These are phyloP conservation scores for Myxozyma monticola DNA, from an alignment of 805 yeast genomes.

Conservation along the genomic window DNA sequence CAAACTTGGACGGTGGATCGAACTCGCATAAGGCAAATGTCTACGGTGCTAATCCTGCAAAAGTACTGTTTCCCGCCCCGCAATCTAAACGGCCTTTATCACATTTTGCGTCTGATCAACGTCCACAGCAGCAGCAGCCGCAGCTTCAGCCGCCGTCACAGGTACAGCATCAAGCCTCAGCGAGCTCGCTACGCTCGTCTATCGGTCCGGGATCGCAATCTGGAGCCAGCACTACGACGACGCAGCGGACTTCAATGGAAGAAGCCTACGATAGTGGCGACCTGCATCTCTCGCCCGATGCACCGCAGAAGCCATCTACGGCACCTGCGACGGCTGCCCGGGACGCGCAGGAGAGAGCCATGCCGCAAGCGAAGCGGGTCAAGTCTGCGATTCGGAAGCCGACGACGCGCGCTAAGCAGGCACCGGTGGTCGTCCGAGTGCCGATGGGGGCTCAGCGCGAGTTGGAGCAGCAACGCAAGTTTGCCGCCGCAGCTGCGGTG, in stretches of 20 bases:
- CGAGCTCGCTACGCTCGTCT: conserved; percentile 2
- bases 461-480: conserved; percentile 32
- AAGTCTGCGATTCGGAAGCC: conserved; percentile 25
- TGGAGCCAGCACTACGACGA: not conserved
- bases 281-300: conserved; percentile 16
- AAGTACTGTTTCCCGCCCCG: conserved; percentile 15
- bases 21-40: not conserved
- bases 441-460: conserved; percentile 34
- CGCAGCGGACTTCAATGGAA: conserved; percentile 10
- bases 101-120: too few relatives aligned
- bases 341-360: not conserved
- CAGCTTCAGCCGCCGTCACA: too few relatives aligned
- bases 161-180: too few relatives aligned
- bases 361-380: conserved; percentile 14
- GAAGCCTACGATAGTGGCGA: conserved; percentile 16
- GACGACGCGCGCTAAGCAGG: conserved; percentile 22
- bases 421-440: conserved; percentile 33
- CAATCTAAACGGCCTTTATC: not conserved
- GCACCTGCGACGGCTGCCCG: conserved; percentile 3
- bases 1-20: not conserved
- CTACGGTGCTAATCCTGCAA: conserved; percentile 16
- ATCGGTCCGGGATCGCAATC: not conserved
- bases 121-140: too few relatives aligned
- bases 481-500: conserved; percentile 18
- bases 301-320: not conserved